phyloP scores from a whole-genome alignment of 495 filamentous ascomycete genomes.

The Physcia stellaris region DNA sequence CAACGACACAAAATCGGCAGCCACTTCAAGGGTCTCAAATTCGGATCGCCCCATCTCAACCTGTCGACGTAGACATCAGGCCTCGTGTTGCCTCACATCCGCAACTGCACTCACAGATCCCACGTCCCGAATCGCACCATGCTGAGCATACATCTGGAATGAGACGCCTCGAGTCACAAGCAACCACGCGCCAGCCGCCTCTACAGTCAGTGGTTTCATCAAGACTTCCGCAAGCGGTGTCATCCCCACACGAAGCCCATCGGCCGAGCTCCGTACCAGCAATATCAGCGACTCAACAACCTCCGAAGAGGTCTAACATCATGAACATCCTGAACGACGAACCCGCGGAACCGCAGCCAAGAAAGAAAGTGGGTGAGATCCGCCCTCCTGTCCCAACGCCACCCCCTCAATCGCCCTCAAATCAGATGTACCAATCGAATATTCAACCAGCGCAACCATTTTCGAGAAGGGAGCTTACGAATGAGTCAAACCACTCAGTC shows the following conservation, averaged over 20 bases:
- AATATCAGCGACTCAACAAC: conserved; percentile 13
- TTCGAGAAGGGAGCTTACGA: conserved; percentile 6
- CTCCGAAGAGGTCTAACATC: conserved; percentile 44
- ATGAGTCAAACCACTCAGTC: not conserved
- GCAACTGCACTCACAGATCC: conserved; percentile 8
- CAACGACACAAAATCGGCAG: not conserved
- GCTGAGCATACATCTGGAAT: conserved; percentile 7
- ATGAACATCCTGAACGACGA: conserved; percentile 47
- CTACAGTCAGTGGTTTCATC: conserved; percentile 17
- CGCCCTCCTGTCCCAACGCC: conserved; percentile 7
- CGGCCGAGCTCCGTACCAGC: conserved; percentile 26
- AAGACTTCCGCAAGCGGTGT: conserved; percentile 20
- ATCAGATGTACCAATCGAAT: conserved; percentile 6
- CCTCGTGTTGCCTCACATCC: not conserved
- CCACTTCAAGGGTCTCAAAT: not conserved
- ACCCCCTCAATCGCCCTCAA: conserved; percentile 8
- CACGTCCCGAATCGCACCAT: too few relatives aligned
- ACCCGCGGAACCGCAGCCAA: conserved; percentile 38
- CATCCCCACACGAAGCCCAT: conserved; percentile 28
- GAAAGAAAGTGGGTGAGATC: conserved; percentile 25
- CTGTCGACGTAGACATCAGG: conserved; percentile 1
- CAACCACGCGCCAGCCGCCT: conserved; percentile 3
- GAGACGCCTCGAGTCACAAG: conserved; percentile 5
- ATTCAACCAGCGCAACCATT: conserved; percentile 5
- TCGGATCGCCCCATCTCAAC: conserved; percentile 5